Percentiles rank a stretch among this genome's conserved stretches.
These are phyloP conservation scores for Cyberlindnera nakhonratchasimensis DNA, from an alignment of 805 yeast genomes.

Conservation along the genomic window DNA sequence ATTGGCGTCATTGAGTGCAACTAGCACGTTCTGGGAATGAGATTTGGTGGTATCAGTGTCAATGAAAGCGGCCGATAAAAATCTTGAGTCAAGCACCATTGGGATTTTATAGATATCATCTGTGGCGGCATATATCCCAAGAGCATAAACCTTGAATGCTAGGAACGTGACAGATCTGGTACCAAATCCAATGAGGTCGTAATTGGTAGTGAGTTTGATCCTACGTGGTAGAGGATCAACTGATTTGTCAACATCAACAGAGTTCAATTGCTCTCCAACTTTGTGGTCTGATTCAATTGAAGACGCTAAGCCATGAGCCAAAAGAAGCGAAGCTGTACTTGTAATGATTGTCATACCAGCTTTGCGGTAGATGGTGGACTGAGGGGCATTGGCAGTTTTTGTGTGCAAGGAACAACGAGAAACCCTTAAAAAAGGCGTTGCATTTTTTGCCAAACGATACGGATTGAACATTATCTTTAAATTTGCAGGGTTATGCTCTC, in stretches of 20 bases:
- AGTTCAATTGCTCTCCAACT: slow-evolving; percentile 14
- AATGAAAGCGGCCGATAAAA: slow-evolving; percentile 34
- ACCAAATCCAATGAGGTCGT: slow-evolving; percentile 72
- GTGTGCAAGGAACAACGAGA: neutral
- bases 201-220: slow-evolving; percentile 34
- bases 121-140: slow-evolving; percentile 74
- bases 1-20: slow-evolving; percentile 48
- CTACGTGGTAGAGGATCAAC: slow-evolving; percentile 39
- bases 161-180: slow-evolving; percentile 80
- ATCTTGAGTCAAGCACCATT: slow-evolving; percentile 41
- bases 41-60: slow-evolving; percentile 32
- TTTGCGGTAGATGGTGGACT: neutral
- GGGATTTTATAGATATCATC: slow-evolving; percentile 47
- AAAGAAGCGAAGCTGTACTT: neutral
- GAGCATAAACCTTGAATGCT: slow-evolving; percentile 78
- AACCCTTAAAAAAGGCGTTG: neutral
- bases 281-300: slow-evolving; percentile 16
- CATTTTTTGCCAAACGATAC: neutral
- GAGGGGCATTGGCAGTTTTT: neutral
- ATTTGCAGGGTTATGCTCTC: too few relatives aligned
- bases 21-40: slow-evolving; percentile 38
- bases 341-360: neutral
- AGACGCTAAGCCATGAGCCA: neutral
- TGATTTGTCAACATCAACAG: slow-evolving; percentile 45
- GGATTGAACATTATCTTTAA: neutral